Base-by-base conservation (phyloP, 2,329 filamentous ascomycete species). In the Paradendryphiella salina region DNA sequence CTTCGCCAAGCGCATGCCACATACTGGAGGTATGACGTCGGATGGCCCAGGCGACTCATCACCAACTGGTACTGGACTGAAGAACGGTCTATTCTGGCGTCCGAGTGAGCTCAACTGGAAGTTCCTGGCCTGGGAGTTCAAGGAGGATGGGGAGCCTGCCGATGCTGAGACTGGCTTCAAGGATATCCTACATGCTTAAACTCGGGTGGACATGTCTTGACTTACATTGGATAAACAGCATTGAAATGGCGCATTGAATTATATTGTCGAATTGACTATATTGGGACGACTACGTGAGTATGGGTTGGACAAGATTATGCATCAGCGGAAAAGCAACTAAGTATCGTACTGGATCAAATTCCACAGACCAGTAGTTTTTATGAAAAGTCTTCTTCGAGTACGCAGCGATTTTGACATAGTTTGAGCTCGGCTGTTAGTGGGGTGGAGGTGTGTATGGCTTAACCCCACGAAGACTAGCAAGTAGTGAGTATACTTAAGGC, bases 21-120 rank as follows among this genome's bases (percentile, higher is more conserved):
- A 84, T 57, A 95, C 89, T 10, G 93, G 93, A 41, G 92, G 90
- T 35, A 79, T 96, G 76, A 88, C 87, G 64, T 87, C 90, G 17
- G 90, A 96, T 59, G 71, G 73, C 2, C 46, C 48, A 10, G 62
- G 60, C 5, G 50, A 58, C 14, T 47, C 45, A 8, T 40, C 47
- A 8, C 42, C 57, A 2, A 40, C 54, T 4, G 52, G 54, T 14
- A 57, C 57, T 20, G 69, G 63, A 34, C 69, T 78, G 52, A 79
- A 75, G 45, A 85, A 86, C 60, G 84, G 84, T 14, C 72, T 87
- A 32, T 85, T 85, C 71, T 86, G 84, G 84, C 78, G 83, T 42
- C 81, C 81, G 50, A 79, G 80, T 64, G 89, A 93, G 76, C 78
- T 94, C 67, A 94, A 94, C 76, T 93, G 89, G 89, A 90, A 88